phyloP scores from a whole-genome alignment of 768 basidiomycete species.

The Suillus discolor region DNA sequence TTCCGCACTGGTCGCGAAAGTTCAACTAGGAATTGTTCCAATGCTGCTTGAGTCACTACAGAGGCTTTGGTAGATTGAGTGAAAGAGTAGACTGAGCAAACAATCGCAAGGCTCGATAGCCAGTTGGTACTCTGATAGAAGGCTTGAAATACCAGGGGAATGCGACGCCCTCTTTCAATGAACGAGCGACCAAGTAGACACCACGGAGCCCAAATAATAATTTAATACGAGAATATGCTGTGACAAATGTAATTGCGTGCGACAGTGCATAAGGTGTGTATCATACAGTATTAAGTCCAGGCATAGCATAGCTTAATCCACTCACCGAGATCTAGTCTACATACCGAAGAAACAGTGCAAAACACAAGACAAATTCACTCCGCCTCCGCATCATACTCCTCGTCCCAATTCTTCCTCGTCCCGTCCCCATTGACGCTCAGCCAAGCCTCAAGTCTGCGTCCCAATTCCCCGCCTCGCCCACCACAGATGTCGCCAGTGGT shows the following conservation, averaged over 20 bases:
- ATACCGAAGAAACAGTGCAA: neutral
- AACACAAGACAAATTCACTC: slow-evolving; percentile 5
- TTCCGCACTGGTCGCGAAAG: too few relatives aligned
- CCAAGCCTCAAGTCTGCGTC: slow-evolving; percentile 76
- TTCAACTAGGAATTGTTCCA: too few relatives aligned
- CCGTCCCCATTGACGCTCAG: slow-evolving; percentile 44
- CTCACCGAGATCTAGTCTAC: neutral
- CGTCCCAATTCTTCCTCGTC: slow-evolving; percentile 17
- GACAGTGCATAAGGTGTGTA: neutral
- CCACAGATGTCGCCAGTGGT: slow-evolving; percentile 78
- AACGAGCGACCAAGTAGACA: neutral
- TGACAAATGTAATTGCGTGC: slow-evolving; percentile 2
- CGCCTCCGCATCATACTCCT: slow-evolving; percentile 28
- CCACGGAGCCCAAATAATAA: neutral
- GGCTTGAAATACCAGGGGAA: neutral
- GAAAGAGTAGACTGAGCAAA: too few relatives aligned
- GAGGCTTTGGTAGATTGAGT: too few relatives aligned
- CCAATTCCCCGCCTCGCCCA: slow-evolving; percentile 77
- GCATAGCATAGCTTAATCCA: neutral
- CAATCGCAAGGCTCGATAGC: too few relatives aligned
- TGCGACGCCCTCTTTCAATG: neutral
- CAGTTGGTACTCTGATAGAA: neutral
- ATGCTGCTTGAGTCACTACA: too few relatives aligned
- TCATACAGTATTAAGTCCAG: slow-evolving; percentile 6
- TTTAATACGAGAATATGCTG: neutral